Evolutionary conservation across 2,329 filamentous ascomycete species (phyloP).

Genomic region (Ceratocystis harringtonii): DNA sequence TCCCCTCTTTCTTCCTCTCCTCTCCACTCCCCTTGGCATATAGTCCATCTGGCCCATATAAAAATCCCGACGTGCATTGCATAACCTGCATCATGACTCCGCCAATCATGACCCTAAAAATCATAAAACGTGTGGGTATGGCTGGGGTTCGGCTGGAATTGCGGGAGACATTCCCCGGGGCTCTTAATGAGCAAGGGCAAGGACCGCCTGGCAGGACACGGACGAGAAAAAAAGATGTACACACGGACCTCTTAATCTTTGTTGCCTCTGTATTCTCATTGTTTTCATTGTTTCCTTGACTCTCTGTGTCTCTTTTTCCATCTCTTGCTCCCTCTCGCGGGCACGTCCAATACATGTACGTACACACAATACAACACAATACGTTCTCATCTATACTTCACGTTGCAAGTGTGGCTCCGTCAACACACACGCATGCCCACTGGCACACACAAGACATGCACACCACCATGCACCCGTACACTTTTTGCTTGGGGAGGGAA

Average conservation of each 20-base stretch:
- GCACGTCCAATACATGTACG: not conserved
- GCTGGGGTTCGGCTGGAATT: not conserved
- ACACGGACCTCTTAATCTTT: not conserved
- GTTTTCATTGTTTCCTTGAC: not conserved
- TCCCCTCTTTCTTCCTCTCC: not conserved
- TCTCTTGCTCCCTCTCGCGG: no score
- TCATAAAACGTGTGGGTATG: not conserved
- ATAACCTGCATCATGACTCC: not conserved
- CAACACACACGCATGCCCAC: not conserved
- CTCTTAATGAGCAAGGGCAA: not conserved
- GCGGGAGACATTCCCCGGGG: not conserved
- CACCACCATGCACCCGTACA: not conserved
- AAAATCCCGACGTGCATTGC: not conserved
- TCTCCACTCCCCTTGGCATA: not conserved
- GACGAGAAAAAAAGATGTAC: not conserved
- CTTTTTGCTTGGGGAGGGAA: not conserved
- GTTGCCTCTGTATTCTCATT: not conserved
- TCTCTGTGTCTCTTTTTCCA: no score
- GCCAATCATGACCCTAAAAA: not conserved
- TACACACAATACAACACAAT: not conserved
- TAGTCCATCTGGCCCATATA: not conserved
- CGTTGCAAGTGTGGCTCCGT: not conserved
- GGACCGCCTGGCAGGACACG: not conserved
- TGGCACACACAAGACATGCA: not conserved
- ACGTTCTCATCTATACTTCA: not conserved